Base-by-base conservation (phyloP, 1,284 basidiomycete genomes). In the Ustilago esculenta region DNA sequence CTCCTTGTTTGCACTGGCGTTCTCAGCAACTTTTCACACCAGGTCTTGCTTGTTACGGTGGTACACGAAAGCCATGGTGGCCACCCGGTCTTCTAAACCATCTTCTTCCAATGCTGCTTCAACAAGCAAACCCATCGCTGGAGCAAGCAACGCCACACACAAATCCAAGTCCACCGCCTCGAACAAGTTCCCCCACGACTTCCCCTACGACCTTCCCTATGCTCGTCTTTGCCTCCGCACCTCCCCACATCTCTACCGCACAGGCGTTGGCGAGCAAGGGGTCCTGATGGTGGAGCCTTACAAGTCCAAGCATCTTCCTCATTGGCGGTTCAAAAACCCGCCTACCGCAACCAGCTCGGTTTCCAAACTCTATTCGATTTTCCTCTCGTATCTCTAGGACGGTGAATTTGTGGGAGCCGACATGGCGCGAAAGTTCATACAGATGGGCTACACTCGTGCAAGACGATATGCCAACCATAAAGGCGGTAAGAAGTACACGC, bases 381-480 rank as follows among this genome's bases (percentile, higher is more conserved):
- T 69, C 34, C 20, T 39, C 5, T 30, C 43, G 0, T 72, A 72
- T 24, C 5, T 64, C 6, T 45, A 64, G 1, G 45, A 69, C 18
- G 49, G 20, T 29, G 70, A 72, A 25, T 69, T 72, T 27, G 61
- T 65, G 1, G 70, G 70, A 1, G 65, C 57, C 10, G 65, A 68
- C 17, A 51, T 68, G 42, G 43, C 65, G 17, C 37, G 58, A 5
- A 68, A 68, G 17, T 68, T 63, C 39, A 53, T 68, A 24, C 58
- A 72, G 46, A 72, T 72, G 70, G 65, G 70, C 18, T 64, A 54
- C 27, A 72, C 70, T 0, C 54, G 70, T 12, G 60, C 70, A 3
- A 30, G 70, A 18, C 37, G 70, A 1, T 72, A 72, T 43, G 65
- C 70, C 4, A 72, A 72, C 33, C 70, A 69, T 39, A 55, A 43